Conservation (phyloP, 2,329 filamentous ascomycete genomes). For the Beauveria pseudobassiana region DNA sequence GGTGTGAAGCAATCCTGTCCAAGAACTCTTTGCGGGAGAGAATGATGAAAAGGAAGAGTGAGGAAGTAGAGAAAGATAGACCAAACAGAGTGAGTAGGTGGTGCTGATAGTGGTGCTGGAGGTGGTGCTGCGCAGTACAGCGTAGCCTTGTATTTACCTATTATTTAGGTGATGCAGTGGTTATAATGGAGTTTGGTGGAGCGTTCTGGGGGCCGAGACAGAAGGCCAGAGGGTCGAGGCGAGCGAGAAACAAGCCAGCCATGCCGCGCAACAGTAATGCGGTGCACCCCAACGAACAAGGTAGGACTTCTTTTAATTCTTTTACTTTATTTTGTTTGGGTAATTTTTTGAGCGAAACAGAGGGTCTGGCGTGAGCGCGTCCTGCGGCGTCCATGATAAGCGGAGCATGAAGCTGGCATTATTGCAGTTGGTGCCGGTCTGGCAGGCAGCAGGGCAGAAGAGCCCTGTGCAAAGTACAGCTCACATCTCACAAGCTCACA, state of each 20-base stretch:
- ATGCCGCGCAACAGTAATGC: not conserved
- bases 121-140: not conserved
- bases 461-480: not conserved
- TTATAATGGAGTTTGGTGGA: constrained; percentile 1
- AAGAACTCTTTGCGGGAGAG: constrained; percentile 19
- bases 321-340: not conserved
- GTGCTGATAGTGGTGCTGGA: not conserved
- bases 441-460: not conserved
- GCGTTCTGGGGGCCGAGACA: not conserved
- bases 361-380: not conserved
- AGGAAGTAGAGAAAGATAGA: constrained; percentile 4
- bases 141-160: not conserved
- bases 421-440: not conserved
- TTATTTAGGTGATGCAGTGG: not conserved
- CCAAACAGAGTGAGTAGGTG: not conserved
- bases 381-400: no score
- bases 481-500: not conserved
- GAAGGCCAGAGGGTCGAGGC: not conserved
- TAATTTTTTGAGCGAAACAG: not conserved
- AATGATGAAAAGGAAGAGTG: constrained; percentile 16
- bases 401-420: no score
- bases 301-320: not conserved
- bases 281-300: not conserved
- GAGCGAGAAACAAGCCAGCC: not conserved
- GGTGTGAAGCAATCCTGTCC: constrained; percentile 22